Evolutionary conservation across 371 early-diverging fungal species (phyloP).

Genomic region (Chytridiales sp.): DNA sequence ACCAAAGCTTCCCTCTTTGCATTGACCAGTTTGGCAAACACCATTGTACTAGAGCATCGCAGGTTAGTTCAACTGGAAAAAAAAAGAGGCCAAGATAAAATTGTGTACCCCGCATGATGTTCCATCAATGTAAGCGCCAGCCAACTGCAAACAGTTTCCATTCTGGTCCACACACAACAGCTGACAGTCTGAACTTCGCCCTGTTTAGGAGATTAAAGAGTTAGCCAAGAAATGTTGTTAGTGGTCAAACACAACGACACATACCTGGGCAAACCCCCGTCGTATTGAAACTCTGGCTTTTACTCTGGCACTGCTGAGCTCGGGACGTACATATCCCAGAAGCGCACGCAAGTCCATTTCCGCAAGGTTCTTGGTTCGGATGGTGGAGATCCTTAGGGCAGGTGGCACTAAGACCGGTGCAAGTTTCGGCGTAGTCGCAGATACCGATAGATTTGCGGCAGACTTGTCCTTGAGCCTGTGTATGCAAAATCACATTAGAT

Average conservation of each 20-base stretch:
- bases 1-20: slow-evolving; percentile 20
- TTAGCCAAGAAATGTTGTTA: too few relatives aligned
- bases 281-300: slow-evolving; percentile 5
- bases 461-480: slow-evolving; percentile 50
- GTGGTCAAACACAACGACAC: background rate
- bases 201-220: slow-evolving; percentile 8
- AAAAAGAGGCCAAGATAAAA: background rate
- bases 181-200: slow-evolving; percentile 30
- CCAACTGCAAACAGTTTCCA: slow-evolving; percentile 64
- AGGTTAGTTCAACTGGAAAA: background rate
- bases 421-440: slow-evolving; percentile 80
- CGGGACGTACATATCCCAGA: slow-evolving; percentile 79
- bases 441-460: slow-evolving; percentile 75
- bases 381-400: slow-evolving; percentile 77
- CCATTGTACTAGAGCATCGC: slow-evolving; percentile 16
- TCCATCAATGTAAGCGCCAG: slow-evolving; percentile 83
- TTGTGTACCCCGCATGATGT: slow-evolving; percentile 71
- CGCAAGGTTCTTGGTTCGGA: slow-evolving; percentile 68
- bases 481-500: background rate
- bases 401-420: slow-evolving; percentile 67
- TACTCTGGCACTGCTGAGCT: slow-evolving; percentile 70
- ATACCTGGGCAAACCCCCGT: slow-evolving; percentile 16
- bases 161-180: slow-evolving; percentile 30
- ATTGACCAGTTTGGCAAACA: slow-evolving; percentile 25
- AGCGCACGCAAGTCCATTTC: slow-evolving; percentile 59